A percentile compares a stretch with the other conserved stretches of the same genome.
Conservation (phyloP, 768 basidiomycete species). For the Dentipellis sp. region DNA sequence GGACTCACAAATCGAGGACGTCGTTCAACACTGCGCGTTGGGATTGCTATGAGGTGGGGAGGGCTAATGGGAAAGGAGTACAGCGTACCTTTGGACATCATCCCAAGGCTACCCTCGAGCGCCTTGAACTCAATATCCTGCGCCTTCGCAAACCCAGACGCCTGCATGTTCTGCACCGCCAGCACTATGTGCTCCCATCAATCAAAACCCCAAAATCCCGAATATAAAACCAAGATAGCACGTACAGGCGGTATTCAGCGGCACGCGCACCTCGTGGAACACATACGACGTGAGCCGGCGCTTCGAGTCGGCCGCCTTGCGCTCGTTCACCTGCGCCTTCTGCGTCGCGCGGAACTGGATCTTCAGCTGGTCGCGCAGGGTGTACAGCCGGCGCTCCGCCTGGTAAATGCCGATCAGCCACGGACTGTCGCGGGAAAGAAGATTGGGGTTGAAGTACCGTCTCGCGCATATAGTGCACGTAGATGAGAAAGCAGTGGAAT, state of each 20-base stretch:
- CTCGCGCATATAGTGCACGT: slow-evolving; percentile 43
- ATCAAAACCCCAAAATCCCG: background rate
- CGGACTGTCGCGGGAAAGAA: background rate
- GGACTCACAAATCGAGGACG: slow-evolving; percentile 66
- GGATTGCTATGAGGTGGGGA: background rate
- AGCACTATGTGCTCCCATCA: slow-evolving; percentile 33
- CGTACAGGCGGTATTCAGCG: slow-evolving; percentile 62
- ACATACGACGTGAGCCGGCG: slow-evolving; percentile 75
- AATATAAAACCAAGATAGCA: background rate
- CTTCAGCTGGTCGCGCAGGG: slow-evolving; percentile 44
- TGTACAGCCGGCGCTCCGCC: slow-evolving; percentile 39
- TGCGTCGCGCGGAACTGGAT: slow-evolving; percentile 47
- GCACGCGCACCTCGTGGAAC: slow-evolving; percentile 80
- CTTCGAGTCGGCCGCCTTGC: slow-evolving; percentile 72
- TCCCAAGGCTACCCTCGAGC: slow-evolving; percentile 68
- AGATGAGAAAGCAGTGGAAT: slow-evolving; percentile 78
- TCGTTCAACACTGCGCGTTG: slow-evolving; percentile 54
- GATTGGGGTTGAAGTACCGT: slow-evolving; percentile 18
- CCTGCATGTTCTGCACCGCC: slow-evolving; percentile 90
- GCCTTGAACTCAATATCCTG: slow-evolving; percentile 87
- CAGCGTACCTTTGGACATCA: slow-evolving; percentile 75
- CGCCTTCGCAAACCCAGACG: slow-evolving; percentile 58
- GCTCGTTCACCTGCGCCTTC: slow-evolving; percentile 54
- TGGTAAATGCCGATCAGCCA: slow-evolving; percentile 1
- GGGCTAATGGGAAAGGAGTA: background rate